phyloP scores from a whole-genome alignment of 2,329 filamentous ascomycete genomes.

The Diaporthe australafricana region DNA sequence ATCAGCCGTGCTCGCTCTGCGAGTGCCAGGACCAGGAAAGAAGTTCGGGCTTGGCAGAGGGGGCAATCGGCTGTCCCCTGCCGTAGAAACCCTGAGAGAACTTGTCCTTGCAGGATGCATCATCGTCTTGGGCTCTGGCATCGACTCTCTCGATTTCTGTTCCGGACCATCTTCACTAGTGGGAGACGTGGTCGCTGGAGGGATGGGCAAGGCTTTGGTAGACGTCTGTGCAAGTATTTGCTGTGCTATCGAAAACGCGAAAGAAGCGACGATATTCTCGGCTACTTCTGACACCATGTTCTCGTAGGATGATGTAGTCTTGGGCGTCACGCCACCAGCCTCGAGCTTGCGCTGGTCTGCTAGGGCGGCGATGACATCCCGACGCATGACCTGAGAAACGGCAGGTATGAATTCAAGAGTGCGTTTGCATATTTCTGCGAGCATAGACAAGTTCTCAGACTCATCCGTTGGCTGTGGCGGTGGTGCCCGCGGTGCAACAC shows the following conservation, averaged over 20 bases:
- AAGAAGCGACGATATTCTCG: conserved; percentile 82
- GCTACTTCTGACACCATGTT: conserved; percentile 64
- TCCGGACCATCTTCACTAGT: conserved; percentile 60
- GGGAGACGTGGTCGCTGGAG: conserved; percentile 64
- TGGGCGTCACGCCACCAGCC: conserved; percentile 48
- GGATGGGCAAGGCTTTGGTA: conserved; percentile 75
- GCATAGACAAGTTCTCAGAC: conserved; percentile 78
- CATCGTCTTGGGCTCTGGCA: conserved; percentile 77
- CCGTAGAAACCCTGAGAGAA: conserved; percentile 63
- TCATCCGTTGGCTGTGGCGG: conserved; percentile 67
- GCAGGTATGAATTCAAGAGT: conserved; percentile 87
- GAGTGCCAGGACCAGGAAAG: conserved; percentile 60
- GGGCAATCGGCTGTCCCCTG: conserved; percentile 47
- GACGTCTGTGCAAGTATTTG: conserved; percentile 82
- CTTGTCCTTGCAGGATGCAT: conserved; percentile 75
- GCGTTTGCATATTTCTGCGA: conserved; percentile 88
- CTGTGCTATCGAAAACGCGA: conserved; percentile 80
- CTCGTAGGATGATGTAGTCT: conserved; percentile 41
- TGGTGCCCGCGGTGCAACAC: conserved; percentile 64
- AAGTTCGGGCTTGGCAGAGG: conserved; percentile 60
- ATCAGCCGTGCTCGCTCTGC: conserved; percentile 52
- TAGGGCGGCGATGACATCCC: conserved; percentile 78
- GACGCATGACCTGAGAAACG: conserved; percentile 81
- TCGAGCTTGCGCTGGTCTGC: conserved; percentile 52
- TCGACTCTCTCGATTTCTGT: conserved; percentile 63